Conservation (phyloP, 225 moss, liverwort and hornwort species). For the Polytrichum formosum region DNA sequence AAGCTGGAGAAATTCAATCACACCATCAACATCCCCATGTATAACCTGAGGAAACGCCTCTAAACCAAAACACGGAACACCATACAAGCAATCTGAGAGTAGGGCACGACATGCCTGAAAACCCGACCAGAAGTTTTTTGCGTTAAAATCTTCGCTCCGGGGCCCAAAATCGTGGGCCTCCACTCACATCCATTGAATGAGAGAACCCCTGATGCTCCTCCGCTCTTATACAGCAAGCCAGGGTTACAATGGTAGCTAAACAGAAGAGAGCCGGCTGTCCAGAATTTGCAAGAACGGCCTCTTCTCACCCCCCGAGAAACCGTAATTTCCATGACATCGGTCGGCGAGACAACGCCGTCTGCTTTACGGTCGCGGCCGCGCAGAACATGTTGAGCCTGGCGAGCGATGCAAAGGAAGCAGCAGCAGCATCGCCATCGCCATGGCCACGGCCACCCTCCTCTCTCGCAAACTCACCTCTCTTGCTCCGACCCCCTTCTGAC, state of each 20-base stretch:
- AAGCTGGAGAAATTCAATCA: not conserved
- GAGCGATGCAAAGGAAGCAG: not conserved
- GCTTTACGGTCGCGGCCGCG: not conserved
- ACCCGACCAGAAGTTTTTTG: not conserved
- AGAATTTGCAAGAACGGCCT: not conserved
- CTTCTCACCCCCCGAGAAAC: no score
- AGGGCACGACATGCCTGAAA: constrained; percentile 5
- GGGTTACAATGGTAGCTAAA: not conserved
- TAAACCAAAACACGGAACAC: not conserved
- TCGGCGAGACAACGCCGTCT: not conserved
- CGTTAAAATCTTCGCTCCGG: not conserved
- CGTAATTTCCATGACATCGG: not conserved
- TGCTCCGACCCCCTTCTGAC: not conserved
- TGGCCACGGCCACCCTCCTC: constrained; percentile 1
- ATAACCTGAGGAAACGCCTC: not conserved
- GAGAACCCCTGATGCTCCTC: no score
- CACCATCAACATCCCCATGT: not conserved
- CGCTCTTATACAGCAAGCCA: no score
- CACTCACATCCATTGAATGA: not conserved
- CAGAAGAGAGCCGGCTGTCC: not conserved
- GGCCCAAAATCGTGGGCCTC: no score
- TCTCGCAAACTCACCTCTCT: not conserved
- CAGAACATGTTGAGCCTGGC: not conserved
- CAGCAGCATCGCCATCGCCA: not conserved
- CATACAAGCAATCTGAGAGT: not conserved